Evolutionary conservation across 2,329 filamentous ascomycete species (phyloP).

Genomic region (Botryotinia calthae): DNA sequence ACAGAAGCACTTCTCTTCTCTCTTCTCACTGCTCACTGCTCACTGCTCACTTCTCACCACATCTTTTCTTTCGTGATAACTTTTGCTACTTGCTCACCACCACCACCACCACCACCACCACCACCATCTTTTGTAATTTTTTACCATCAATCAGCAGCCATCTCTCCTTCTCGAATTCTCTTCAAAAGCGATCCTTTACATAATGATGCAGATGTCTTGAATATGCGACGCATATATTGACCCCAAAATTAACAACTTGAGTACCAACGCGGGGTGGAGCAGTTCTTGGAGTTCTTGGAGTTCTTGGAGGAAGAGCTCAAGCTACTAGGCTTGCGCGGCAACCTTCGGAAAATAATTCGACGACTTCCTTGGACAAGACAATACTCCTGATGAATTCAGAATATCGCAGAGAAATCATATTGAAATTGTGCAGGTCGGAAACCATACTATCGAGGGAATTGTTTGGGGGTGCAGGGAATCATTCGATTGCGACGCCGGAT

Average conservation of each 20-base stretch:
- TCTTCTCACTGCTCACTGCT: too few species aligned
- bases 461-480: neutral
- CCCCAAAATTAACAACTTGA: neutral
- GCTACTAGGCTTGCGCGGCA: conserved; percentile 2
- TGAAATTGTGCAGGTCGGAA: neutral
- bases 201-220: neutral
- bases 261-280: conserved; percentile 4
- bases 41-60: neutral
- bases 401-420: neutral
- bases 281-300: neutral
- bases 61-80: conserved; percentile 7
- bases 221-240: conserved; percentile 11
- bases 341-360: neutral
- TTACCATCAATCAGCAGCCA: neutral
- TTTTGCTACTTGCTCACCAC: neutral
- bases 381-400: neutral
- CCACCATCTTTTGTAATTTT: neutral
- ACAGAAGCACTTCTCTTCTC: too few species aligned
- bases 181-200: neutral
- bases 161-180: neutral
- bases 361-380: neutral
- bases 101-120: neutral
- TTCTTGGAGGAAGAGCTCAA: neutral
- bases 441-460: neutral
- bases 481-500: neutral